phyloP scores from a whole-genome alignment of 768 basidiomycete species.

The Gymnopilus dilepis region DNA sequence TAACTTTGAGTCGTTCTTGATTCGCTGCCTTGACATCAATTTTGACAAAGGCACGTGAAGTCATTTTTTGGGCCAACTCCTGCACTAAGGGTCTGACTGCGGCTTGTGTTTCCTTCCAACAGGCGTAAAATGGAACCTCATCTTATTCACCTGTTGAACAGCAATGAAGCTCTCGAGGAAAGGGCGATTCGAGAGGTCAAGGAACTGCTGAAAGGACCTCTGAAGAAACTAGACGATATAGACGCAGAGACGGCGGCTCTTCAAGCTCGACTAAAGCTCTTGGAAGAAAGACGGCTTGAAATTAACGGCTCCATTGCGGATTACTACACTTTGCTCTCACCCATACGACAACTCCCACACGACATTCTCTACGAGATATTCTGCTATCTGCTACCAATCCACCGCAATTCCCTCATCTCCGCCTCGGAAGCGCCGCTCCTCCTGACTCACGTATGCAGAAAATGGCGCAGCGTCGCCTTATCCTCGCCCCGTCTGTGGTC shows the following conservation, averaged over 20 bases:
- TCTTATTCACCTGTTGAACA: not conserved
- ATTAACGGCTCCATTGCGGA: not conserved
- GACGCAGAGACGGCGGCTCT: not conserved
- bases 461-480: not conserved
- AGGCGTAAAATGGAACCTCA: not conserved
- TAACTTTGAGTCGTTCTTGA: no score
- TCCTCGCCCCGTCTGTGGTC: conserved; percentile 3
- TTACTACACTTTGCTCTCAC: not conserved
- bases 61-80: no score
- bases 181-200: not conserved
- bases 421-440: not conserved
- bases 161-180: not conserved
- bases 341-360: not conserved
- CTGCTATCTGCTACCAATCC: not conserved
- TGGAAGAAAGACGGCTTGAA: not conserved
- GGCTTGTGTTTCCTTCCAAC: no score
- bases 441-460: conserved; percentile 2
- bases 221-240: not conserved
- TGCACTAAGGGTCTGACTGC: no score
- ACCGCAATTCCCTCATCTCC: conserved; percentile 1
- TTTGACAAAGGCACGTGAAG: no score
- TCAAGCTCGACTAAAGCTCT: not conserved
- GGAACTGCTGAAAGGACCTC: not conserved
- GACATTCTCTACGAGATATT: conserved; percentile 10
- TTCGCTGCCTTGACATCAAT: no score